Conservation (phyloP, 257 asterid species). For the Primulina eburnea region DNA sequence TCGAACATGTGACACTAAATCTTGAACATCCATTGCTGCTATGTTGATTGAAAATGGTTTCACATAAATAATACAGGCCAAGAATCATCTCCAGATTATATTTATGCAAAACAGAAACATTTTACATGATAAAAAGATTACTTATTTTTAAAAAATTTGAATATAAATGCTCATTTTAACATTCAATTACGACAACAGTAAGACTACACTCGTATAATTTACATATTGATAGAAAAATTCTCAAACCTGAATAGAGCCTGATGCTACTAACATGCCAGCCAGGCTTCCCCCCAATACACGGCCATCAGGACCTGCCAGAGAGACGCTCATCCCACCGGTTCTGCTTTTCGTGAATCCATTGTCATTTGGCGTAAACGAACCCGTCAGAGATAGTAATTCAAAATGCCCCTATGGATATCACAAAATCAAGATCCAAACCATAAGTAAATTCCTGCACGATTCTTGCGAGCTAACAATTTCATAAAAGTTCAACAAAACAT, state of each 20-base stretch:
- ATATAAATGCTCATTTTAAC: no score
- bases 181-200: background rate
- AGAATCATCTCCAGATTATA: no score
- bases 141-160: no score
- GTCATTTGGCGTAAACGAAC: conserved; percentile 77
- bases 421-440: conserved; percentile 11
- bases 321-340: conserved; percentile 91
- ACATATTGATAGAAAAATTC: background rate
- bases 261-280: conserved; percentile 87
- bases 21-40: no score
- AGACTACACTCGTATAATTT: no score
- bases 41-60: no score
- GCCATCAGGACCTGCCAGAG: conserved; percentile 87
- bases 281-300: conserved; percentile 92
- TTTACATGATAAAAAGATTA: no score
- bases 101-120: no score
- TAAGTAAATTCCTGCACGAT: background rate
- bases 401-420: conserved; percentile 63
- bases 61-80: no score
- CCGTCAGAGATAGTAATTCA: conserved; percentile 75
- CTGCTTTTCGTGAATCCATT: conserved; percentile 72
- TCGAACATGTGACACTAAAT: no score
- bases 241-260: conserved; percentile 81
- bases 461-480: background rate
- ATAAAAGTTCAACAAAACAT: background rate